Percentiles rank a stretch among this genome's conserved stretches.
These are phyloP conservation scores for Medicago lupulina DNA, from an alignment of 306 rosid species.

Conservation along the genomic window DNA sequence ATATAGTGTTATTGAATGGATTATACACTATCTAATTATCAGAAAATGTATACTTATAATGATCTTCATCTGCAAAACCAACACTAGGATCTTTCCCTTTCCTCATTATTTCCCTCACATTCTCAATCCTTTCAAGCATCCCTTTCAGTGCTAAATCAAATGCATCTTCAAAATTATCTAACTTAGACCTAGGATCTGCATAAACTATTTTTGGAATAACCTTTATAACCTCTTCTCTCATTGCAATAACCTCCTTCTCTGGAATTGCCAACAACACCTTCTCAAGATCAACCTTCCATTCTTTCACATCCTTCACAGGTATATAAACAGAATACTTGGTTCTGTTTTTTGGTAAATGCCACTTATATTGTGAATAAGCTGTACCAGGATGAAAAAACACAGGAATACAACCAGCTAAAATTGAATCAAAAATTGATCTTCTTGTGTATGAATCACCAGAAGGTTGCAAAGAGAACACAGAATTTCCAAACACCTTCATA, in stretches of 20 bases:
- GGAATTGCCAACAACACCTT: constrained; percentile 57
- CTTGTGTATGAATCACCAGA: constrained; percentile 89
- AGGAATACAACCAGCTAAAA: constrained; percentile 86
- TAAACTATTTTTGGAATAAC: constrained; percentile 76
- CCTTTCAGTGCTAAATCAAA: constrained; percentile 76
- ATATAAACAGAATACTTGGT: constrained; percentile 71
- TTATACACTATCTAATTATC: background rate
- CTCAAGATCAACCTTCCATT: constrained; percentile 63
- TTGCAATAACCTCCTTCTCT: constrained; percentile 53
- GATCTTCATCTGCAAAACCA: constrained; percentile 84
- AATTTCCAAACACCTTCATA: constrained; percentile 62
- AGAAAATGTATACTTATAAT: constrained; percentile 81
- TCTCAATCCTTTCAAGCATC: constrained; percentile 69
- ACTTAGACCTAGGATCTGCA: constrained; percentile 63
- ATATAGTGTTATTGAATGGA: background rate
- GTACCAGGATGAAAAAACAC: constrained; percentile 93
- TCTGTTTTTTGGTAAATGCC: constrained; percentile 74
- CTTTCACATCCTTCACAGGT: constrained; percentile 66
- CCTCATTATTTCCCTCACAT: constrained; percentile 57
- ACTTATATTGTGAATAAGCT: constrained; percentile 80
- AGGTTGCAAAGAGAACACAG: constrained; percentile 86
- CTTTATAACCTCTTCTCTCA: constrained; percentile 81
- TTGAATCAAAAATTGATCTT: constrained; percentile 83
- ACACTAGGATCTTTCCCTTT: constrained; percentile 78
- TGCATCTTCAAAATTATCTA: constrained; percentile 66